phyloP scores from a whole-genome alignment of 2,329 filamentous ascomycete genomes.

The Alternaria longipes region DNA sequence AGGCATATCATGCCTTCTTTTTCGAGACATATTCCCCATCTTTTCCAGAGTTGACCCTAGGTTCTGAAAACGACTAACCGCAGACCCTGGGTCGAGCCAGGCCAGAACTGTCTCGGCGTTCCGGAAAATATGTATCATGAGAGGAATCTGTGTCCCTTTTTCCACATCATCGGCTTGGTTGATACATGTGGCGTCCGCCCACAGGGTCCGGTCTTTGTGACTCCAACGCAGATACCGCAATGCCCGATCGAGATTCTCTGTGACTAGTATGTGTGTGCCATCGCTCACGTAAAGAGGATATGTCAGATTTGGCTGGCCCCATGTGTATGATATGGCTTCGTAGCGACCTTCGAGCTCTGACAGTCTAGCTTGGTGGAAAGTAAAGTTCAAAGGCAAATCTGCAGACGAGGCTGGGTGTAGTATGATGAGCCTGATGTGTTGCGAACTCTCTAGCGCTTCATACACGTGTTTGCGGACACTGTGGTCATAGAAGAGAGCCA shows the following conservation, averaged over 20 bases:
- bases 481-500: neutral
- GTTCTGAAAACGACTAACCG: accelerated
- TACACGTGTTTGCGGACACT: neutral
- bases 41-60: no score
- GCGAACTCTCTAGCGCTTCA: no score
- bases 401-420: neutral
- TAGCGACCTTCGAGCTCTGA: neutral
- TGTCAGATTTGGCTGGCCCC: neutral
- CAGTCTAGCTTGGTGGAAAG: no score
- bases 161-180: slow-evolving; percentile 24
- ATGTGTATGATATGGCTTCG: slow-evolving; percentile 26
- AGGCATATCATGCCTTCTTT: no score
- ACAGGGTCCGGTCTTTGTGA: slow-evolving; percentile 5
- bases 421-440: neutral
- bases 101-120: neutral
- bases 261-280: neutral
- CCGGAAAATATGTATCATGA: slow-evolving; percentile 7
- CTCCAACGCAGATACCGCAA: slow-evolving; percentile 6
- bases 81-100: neutral
- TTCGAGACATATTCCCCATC: no score
- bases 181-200: slow-evolving; percentile 29
- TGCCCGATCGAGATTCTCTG: slow-evolving; percentile 19
- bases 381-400: neutral
- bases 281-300: neutral
- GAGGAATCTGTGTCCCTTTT: slow-evolving; percentile 24